Percentiles rank a stretch among this genome's conserved stretches.
Evolutionary conservation across 2,329 filamentous ascomycete species (phyloP).

Genomic region (Thelonectria blattea): DNA sequence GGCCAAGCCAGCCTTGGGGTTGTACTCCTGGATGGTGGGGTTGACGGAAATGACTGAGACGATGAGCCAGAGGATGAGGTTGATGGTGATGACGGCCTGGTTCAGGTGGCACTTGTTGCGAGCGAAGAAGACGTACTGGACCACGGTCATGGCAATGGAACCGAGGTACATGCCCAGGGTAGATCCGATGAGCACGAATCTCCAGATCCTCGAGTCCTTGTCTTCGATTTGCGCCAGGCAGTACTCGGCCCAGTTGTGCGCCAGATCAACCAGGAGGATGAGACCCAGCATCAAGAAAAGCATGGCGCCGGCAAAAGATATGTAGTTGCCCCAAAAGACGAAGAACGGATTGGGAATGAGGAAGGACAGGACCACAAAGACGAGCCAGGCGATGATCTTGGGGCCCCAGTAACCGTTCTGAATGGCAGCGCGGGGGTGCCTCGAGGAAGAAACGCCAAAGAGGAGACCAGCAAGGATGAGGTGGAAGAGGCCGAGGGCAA

Average conservation of each 20-base stretch:
- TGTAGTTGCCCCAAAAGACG: constrained; percentile 93
- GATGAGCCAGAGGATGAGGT: constrained; percentile 80
- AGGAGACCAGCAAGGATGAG: constrained; percentile 83
- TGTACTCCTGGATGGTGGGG: constrained; percentile 86
- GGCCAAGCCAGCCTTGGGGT: constrained; percentile 92
- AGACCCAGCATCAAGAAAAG: constrained; percentile 92
- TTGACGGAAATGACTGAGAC: constrained; percentile 89
- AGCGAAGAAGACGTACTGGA: constrained; percentile 98
- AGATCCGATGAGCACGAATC: constrained; percentile 85
- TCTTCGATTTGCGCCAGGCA: constrained; percentile 94
- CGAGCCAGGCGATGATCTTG: constrained; percentile 89
- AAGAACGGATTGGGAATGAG: constrained; percentile 96
- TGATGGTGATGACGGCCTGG: constrained; percentile 93
- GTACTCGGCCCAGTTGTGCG: constrained; percentile 96
- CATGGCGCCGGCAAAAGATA: constrained; percentile 86
- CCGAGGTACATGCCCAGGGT: constrained; percentile 93
- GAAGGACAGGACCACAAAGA: constrained; percentile 87
- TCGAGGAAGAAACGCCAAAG: constrained; percentile 85
- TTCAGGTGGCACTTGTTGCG: constrained; percentile 87
- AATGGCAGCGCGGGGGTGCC: constrained; percentile 82
- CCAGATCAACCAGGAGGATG: constrained; percentile 90
- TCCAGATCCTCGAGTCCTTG: constrained; percentile 84
- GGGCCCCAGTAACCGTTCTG: constrained; percentile 99
- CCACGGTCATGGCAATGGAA: constrained; percentile 89
- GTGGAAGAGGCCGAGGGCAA: constrained; percentile 94